Evolutionary conservation across 2,329 filamentous ascomycete species (phyloP).

Genomic region (Fusarium haematococcum): DNA sequence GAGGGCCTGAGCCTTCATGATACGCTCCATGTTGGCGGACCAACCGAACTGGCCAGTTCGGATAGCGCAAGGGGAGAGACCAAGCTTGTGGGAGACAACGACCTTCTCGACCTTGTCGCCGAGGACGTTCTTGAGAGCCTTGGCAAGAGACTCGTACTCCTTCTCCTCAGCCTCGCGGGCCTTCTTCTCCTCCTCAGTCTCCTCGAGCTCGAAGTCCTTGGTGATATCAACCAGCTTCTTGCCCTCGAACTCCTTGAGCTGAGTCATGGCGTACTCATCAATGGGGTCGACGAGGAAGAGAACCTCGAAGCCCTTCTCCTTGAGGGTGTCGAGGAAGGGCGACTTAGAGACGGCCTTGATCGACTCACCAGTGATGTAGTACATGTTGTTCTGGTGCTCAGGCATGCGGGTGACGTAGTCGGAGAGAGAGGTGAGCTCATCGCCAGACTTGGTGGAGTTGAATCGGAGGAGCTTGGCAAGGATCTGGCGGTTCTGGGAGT

Average conservation of each 20-base stretch:
- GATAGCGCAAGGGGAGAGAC: conserved; percentile 95
- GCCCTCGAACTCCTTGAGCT: conserved; percentile 99
- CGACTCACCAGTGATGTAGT: conserved; percentile 99
- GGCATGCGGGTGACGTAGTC: conserved; percentile 99
- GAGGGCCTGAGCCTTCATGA: conserved; percentile 99
- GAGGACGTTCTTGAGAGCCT: conserved; percentile 98
- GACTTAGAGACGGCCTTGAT: conserved; percentile 98
- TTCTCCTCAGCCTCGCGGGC: conserved; percentile 96
- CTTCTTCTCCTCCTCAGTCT: conserved; percentile 99
- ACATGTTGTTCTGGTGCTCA: conserved; percentile 99
- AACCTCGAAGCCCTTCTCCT: conserved; percentile 99
- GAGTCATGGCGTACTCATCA: conserved; percentile 99
- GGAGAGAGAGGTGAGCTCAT: conserved; percentile 91
- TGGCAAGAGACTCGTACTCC: conserved; percentile 94
- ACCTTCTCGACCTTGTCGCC: conserved; percentile 99
- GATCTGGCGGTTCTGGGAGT: conserved; percentile 91
- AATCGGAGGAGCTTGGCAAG: conserved; percentile 99
- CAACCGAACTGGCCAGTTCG: conserved; percentile 99
- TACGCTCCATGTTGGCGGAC: conserved; percentile 99
- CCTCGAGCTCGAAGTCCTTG: conserved; percentile 99
- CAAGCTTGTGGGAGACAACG: conserved; percentile 97
- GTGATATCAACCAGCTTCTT: conserved; percentile 99
- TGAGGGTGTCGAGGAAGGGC: conserved; percentile 98
- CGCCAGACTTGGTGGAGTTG: conserved; percentile 98
- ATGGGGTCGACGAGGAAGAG: conserved; percentile 99